A percentile compares a stretch with the other conserved stretches of the same genome.
Evolutionary conservation across 1,139 yeast genomes (phyloP).

Genomic region (Geotrichum bryndzae): DNA sequence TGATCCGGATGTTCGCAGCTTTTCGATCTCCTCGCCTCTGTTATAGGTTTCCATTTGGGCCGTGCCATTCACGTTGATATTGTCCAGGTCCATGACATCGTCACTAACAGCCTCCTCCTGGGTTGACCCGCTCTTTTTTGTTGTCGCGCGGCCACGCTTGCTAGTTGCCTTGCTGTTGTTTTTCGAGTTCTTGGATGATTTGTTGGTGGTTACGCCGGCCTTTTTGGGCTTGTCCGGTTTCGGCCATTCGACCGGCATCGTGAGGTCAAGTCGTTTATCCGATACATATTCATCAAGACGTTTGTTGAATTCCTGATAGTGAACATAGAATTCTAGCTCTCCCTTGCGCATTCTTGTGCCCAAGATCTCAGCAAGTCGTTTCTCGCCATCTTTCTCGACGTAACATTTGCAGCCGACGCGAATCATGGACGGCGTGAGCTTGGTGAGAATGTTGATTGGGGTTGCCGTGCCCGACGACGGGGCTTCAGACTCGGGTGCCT

Average conservation of each 20-base stretch:
- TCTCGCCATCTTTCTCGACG: constrained; percentile 74
- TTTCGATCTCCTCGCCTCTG: constrained; percentile 87
- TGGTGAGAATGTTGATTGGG: constrained; percentile 7
- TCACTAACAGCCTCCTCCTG: constrained; percentile 20
- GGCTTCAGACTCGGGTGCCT: constrained; percentile 3
- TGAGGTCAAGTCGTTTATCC: constrained; percentile 62
- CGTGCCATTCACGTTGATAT: constrained; percentile 77
- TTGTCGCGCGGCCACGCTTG: constrained; percentile 20
- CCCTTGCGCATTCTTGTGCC: constrained; percentile 74
- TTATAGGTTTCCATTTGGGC: constrained; percentile 51
- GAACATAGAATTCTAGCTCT: constrained; percentile 79
- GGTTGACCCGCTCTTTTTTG: constrained; percentile 17
- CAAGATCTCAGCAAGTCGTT: constrained; percentile 76
- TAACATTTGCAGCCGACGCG: constrained; percentile 66
- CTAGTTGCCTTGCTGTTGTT: constrained; percentile 22
- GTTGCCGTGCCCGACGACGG: constrained; percentile 2
- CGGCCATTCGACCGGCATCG: constrained; percentile 64
- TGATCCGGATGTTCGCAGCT: constrained; percentile 86
- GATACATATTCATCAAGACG: constrained; percentile 92
- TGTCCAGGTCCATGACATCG: constrained; percentile 81
- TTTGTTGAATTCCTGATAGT: constrained; percentile 88
- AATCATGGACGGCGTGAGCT: constrained; percentile 9
- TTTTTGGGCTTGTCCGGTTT: constrained; percentile 43
- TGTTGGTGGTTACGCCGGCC: constrained; percentile 22
- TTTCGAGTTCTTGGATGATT: constrained; percentile 26